phyloP scores from a whole-genome alignment of 2,329 filamentous ascomycete species.

The Septoria linicola region DNA sequence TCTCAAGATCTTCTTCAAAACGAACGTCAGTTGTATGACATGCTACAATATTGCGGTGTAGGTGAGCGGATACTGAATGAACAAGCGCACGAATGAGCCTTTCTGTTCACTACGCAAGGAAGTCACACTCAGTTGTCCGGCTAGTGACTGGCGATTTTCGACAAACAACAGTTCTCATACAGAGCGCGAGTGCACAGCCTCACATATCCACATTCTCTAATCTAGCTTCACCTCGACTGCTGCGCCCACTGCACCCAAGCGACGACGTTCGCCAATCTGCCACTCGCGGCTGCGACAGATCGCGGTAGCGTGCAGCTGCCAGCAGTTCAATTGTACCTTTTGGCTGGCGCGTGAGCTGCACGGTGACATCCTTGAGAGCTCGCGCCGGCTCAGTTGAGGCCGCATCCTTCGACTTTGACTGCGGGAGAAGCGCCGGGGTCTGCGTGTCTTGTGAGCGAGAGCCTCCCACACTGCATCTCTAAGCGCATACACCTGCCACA shows the following conservation, averaged over 20 bases:
- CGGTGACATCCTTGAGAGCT: no score
- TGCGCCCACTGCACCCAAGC: slow-evolving; percentile 7
- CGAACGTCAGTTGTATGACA: not conserved
- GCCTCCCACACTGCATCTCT: not conserved
- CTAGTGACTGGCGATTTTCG: no score
- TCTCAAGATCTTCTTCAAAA: no score
- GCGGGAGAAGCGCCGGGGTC: slow-evolving; percentile 12
- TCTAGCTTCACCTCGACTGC: not conserved
- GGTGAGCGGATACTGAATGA: not conserved
- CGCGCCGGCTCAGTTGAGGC: slow-evolving; percentile 8
- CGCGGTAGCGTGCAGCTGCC: no score
- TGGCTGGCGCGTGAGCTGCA: no score
- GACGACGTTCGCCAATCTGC: not conserved
- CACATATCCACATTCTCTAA: no score
- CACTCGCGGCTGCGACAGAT: no score
- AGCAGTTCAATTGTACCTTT: no score
- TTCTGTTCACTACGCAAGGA: not conserved
- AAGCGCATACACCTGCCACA: slow-evolving; percentile 4
- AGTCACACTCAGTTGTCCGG: no score
- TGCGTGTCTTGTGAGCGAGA: slow-evolving; percentile 2
- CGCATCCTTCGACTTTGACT: slow-evolving; percentile 11
- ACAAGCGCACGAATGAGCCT: not conserved
- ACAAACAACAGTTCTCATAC: no score
- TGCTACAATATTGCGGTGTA: not conserved
- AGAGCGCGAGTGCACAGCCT: no score